Evolutionary conservation across 352 stramenopile species (phyloP), one percentile per base, ranked within the genome.

Genomic region (Phytophthora podocarpi): DNA sequence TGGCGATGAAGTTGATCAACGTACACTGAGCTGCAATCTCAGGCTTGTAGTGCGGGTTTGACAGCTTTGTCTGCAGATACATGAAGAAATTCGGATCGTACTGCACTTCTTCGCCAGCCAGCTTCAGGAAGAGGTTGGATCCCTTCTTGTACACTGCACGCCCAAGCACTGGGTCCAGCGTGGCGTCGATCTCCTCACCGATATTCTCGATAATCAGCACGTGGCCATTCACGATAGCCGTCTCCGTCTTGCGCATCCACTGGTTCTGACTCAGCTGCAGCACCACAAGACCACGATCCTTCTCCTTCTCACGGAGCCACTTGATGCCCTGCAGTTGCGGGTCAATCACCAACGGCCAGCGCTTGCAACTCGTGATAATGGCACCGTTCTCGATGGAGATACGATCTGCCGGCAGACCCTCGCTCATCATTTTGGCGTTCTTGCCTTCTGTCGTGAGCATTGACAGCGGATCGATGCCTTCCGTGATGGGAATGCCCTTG

Each of bases 1-100:
- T 99, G 13, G 96, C 96, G 69, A 99, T 98, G 54, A 98, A 99
- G 76, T 99, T 99, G 68, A 99, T 98, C n/a, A 99, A 61, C 26
- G 96, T 99, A 48, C 89, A 97, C 66, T 98, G 96, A 5, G 96
- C 96, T 0, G 94, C 90, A 37, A 98, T 98, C 69, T 99, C 96
- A n/a, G 96, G 96, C 57, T 98, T 98, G 81, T 98, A 99, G 68
- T 99, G 96, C 16, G 96, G 96, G 66, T 99, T 99, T 51, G 87
- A 98, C 20, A 98, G 73, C 70, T 98, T 99, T 1, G 96, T 99
- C 65, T 99, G 97, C 52, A 99, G 62, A 68, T 98, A 99, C 58
- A 99, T 93, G 67, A 97, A 95, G 64, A 99, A 99, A 16, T 84
- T 88, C 1, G 92, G 87, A 55, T 99, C 92, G 67, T 99, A 99